A percentile compares a stretch with the other conserved stretches of the same genome.
Conservation (phyloP, 108 stramenopile species). For the Skeletonema tropicum region DNA sequence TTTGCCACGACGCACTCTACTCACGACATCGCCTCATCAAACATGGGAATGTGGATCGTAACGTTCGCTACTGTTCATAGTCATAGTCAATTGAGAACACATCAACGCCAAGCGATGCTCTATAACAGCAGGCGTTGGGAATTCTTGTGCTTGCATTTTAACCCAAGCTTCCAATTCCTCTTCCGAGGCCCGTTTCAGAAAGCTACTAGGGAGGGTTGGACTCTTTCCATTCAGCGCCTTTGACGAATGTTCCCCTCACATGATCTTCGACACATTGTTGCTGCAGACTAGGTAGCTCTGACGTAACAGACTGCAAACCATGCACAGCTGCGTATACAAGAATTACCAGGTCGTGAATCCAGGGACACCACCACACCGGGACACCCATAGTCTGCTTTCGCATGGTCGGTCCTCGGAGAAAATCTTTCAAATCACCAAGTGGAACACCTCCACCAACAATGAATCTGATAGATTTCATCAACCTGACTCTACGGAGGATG, state of each 20-base stretch:
- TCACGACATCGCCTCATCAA: constrained; percentile 63
- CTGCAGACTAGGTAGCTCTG: constrained; percentile 29
- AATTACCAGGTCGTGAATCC: constrained; percentile 77
- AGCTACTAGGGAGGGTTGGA: constrained; percentile 27
- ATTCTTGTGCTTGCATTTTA: constrained; percentile 56
- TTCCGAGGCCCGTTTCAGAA: constrained; percentile 26
- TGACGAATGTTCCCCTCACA: constrained; percentile 56
- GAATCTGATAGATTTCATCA: constrained; percentile 63
- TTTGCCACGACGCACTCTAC: neutral
- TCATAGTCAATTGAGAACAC: constrained; percentile 55
- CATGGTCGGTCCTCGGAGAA: constrained; percentile 42
- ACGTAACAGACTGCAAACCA: constrained; percentile 59
- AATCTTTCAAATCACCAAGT: constrained; percentile 8
- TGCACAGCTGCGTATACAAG: constrained; percentile 66
- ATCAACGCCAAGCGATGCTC: constrained; percentile 77
- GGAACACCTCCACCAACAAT: constrained; percentile 56
- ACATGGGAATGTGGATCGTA: constrained; percentile 85
- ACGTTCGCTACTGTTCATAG: constrained; percentile 38
- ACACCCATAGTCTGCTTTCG: constrained; percentile 60
- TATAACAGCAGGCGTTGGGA: constrained; percentile 59
- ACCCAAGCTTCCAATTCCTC: constrained; percentile 67
- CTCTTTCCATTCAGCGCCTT: constrained; percentile 28
- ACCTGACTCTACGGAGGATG: constrained; percentile 65
- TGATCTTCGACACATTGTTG: constrained; percentile 41
- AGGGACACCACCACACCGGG: constrained; percentile 88